These are phyloP conservation scores for Aphanomyces invadans DNA, from an alignment of 352 stramenopile genomes.

Conservation along the genomic window DNA sequence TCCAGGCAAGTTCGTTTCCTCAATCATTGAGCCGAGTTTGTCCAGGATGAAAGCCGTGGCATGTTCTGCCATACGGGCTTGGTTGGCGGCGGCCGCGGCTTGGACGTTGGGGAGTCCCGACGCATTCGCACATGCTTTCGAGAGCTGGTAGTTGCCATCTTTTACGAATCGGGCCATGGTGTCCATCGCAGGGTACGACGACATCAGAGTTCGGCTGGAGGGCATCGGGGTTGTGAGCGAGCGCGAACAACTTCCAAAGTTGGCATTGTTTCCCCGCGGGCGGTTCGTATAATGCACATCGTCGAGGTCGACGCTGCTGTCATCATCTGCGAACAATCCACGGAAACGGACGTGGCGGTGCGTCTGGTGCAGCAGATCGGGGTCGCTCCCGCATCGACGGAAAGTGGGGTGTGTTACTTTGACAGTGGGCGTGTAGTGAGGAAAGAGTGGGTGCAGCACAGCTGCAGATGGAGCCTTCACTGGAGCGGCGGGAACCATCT, in stretches of 20 bases:
- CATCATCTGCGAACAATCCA: background rate
- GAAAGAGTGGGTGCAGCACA: background rate
- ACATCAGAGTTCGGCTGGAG: background rate
- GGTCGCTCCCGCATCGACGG: background rate
- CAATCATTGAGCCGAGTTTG: constrained; percentile 45
- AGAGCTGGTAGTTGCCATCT: background rate
- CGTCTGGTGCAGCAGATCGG: constrained; percentile 41
- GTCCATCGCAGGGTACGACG: background rate
- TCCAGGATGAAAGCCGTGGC: constrained; percentile 48
- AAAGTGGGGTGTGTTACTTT: background rate
- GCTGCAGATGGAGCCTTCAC: background rate
- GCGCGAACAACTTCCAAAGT: background rate
- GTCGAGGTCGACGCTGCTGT: constrained; percentile 33
- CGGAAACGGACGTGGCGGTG: constrained; percentile 7
- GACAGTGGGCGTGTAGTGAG: background rate
- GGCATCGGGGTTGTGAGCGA: background rate
- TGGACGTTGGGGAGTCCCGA: background rate
- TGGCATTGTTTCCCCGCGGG: background rate
- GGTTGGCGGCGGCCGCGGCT: background rate
- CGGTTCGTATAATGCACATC: background rate
- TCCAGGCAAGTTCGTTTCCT: constrained; percentile 49
- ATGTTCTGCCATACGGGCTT: constrained; percentile 45
- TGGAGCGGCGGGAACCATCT: constrained; percentile 44
- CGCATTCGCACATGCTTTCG: background rate
- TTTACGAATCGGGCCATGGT: background rate